These are phyloP conservation scores for Chrysanthemum seticuspe DNA, from an alignment of 129 eudicot species.

Conservation along the genomic window DNA sequence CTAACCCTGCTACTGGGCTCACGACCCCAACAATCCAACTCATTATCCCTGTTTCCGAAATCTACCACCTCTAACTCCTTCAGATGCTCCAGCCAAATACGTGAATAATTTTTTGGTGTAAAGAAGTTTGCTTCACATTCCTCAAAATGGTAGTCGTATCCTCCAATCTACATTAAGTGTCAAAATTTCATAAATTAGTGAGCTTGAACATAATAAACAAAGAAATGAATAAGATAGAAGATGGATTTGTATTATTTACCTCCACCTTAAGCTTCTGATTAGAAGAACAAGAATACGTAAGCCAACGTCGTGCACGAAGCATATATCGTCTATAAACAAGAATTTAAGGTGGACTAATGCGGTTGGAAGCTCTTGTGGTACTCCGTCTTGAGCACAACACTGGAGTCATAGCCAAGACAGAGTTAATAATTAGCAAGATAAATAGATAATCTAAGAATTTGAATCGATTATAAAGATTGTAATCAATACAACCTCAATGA, in stretches of 20 bases:
- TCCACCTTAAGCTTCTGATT: not conserved
- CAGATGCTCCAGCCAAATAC: not conserved
- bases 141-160: not conserved
- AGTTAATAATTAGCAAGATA: not conserved
- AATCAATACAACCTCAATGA: not conserved
- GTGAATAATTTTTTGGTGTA: not conserved
- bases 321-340: not conserved
- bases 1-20: too few relatives aligned
- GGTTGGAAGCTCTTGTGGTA: not conserved
- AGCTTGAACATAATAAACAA: not conserved
- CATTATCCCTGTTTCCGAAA: too few relatives aligned
- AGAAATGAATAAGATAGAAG: not conserved
- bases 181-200: not conserved
- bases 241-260: not conserved
- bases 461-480: not conserved
- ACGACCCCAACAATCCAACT: too few relatives aligned
- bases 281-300: too few relatives aligned
- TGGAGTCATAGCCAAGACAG: not conserved
- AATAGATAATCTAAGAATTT: not conserved
- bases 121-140: not conserved
- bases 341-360: not conserved
- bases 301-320: too few relatives aligned
- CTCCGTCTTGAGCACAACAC: not conserved
- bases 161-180: not conserved
- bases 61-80: too few relatives aligned